These are phyloP conservation scores for Phytophthora citricola DNA, from an alignment of 352 stramenopile species.

Conservation along the genomic window DNA sequence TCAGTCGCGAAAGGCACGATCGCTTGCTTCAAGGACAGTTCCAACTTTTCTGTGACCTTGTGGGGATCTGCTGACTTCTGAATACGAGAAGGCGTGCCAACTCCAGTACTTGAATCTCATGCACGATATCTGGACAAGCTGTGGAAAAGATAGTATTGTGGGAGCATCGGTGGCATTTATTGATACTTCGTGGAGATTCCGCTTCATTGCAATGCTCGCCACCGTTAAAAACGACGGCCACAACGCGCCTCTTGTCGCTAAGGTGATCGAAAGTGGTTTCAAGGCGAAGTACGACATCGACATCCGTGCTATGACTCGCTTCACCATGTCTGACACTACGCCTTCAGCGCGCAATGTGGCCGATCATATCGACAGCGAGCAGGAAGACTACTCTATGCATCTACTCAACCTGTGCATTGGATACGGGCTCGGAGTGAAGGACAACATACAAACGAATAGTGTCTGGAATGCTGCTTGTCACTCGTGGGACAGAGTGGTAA, in stretches of 20 bases:
- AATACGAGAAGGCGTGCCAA: not conserved
- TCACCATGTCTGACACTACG: conserved; percentile 4
- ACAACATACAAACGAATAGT: conserved; percentile 8
- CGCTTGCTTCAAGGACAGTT: conserved; percentile 8
- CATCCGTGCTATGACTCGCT: not conserved
- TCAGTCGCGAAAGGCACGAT: conserved; percentile 5
- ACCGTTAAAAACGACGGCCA: not conserved
- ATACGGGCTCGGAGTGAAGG: conserved; percentile 12
- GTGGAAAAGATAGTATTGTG: conserved; percentile 15
- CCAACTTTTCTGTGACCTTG: conserved; percentile 9
- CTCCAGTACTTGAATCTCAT: conserved; percentile 13
- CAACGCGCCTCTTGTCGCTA: not conserved
- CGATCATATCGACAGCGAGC: conserved; percentile 11
- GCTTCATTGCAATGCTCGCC: not conserved
- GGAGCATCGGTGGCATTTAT: conserved; percentile 1
- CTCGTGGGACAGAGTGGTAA: conserved; percentile 4
- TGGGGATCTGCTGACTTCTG: not conserved
- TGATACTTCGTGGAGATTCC: conserved; percentile 6
- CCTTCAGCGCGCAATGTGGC: not conserved
- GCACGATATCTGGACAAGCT: conserved; percentile 13
- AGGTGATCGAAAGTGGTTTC: conserved; percentile 4
- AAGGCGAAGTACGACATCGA: not conserved
- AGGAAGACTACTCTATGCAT: conserved; percentile 19
- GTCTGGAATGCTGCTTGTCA: not conserved
- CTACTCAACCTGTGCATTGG: conserved; percentile 21